Base-by-base conservation (phyloP, 1,284 basidiomycete species). In the Pseudozyma pruni region DNA sequence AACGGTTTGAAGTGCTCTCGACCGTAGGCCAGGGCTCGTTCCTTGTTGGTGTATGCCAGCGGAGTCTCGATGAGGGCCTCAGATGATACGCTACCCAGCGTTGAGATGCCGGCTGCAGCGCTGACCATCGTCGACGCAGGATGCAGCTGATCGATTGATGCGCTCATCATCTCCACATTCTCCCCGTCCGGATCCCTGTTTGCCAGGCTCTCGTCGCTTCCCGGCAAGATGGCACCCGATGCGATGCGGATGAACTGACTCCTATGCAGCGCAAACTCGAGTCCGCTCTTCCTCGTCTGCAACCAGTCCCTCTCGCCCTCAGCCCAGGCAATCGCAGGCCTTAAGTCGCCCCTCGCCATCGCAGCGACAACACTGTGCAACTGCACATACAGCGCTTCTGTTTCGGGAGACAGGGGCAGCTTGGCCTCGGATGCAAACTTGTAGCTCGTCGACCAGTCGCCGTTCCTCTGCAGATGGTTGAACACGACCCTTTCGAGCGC, bases 1-100 rank as follows among this genome's bases (percentile, higher is more conserved):
- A 93, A 92, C 1, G 87, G 85, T 31, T 86, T 85, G 60, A 98
- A 86, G 86, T 88, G 58, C 79, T 84, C 40, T 84, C 89, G 77
- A 16, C 91, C 92, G 83, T 98, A 98, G 1, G 84, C 83, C 39
- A 95, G 85, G 1, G 93, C 93, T 11, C 49, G 37, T 32, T 66
- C 49, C 8, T 72, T 60, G 42, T 75, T 74, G 23, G 70, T 74
- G 2, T 44, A 25, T 17, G 60, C 37, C 23, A 49, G n/a, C 8
- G 52, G 27, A n/a, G 29, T 34, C 11, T 22, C 43, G 22, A 37
- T 14, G 8, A 34, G 39, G 23, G 39, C 23, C 16, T 41, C 19
- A 13, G 38, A 25, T 13, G 32, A 13, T 14, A 37, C 29, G n/a
- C 14, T 22, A 10, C 23, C 34, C 14, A 9, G 9, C 14, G 25